Conservation (phyloP, 176 grass and related monocot species). For the Raddia guianensis region DNA sequence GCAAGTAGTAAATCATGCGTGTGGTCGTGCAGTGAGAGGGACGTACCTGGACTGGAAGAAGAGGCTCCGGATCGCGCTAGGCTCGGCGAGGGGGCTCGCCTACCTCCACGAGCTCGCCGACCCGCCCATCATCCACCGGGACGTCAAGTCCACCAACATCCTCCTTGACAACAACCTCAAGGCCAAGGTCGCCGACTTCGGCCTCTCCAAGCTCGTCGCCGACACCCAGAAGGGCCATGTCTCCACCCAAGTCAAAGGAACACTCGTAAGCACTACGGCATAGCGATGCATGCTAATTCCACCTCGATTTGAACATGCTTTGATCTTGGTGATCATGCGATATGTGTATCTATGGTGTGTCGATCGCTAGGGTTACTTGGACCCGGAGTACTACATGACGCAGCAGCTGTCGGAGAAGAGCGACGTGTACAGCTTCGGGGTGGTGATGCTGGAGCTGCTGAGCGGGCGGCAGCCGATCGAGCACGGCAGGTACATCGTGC, state of each 20-base stretch:
- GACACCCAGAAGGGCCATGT: slow-evolving; percentile 59
- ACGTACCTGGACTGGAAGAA: slow-evolving; percentile 71
- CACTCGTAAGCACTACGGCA: slow-evolving; percentile 36
- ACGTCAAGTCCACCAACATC: slow-evolving; percentile 70
- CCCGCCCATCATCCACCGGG: slow-evolving; percentile 74
- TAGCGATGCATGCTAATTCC: too few species aligned
- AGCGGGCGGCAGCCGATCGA: slow-evolving; percentile 55
- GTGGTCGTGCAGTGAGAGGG: slow-evolving; percentile 43
- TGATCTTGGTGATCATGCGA: too few species aligned
- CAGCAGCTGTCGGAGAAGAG: slow-evolving; percentile 78
- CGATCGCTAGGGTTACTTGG: slow-evolving; percentile 58
- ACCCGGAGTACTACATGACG: slow-evolving; percentile 79
- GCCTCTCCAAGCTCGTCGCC: slow-evolving; percentile 60
- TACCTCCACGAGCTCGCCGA: slow-evolving; percentile 86
- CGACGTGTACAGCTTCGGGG: slow-evolving; percentile 92
- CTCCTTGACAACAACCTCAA: slow-evolving; percentile 72
- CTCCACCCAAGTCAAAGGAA: slow-evolving; percentile 77
- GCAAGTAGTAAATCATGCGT: too few species aligned
- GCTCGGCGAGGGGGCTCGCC: slow-evolving; percentile 63
- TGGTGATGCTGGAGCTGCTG: slow-evolving; percentile 81
- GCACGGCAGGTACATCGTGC: slow-evolving; percentile 43
- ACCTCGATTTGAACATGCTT: too few species aligned
- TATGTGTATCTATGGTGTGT: too few species aligned
- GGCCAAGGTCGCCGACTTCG: slow-evolving; percentile 79
- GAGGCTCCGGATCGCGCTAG: slow-evolving; percentile 66